phyloP scores from a whole-genome alignment of 495 filamentous ascomycete species.

The Echria macrotheca region DNA sequence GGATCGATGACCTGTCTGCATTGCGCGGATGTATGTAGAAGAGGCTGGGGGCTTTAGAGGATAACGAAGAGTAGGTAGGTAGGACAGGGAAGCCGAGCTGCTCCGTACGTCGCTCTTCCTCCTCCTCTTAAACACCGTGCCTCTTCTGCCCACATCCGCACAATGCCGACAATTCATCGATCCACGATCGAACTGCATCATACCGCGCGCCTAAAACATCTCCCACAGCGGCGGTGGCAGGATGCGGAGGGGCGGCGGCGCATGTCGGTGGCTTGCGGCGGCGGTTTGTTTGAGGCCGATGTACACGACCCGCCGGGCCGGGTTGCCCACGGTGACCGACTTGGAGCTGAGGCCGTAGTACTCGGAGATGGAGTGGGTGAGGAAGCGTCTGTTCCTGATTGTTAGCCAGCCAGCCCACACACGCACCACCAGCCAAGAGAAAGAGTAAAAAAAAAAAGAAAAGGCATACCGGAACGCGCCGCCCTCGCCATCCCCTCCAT shows the following conservation, averaged over 20 bases:
- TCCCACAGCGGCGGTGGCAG: slow-evolving; percentile 31
- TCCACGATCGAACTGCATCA: too few species aligned
- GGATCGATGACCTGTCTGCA: too few species aligned
- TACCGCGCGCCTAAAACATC: slow-evolving; percentile 28
- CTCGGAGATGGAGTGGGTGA: slow-evolving; percentile 84
- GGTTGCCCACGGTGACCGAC: slow-evolving; percentile 70
- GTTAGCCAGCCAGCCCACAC: too few species aligned
- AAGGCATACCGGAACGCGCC: slow-evolving; percentile 74
- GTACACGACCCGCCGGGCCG: slow-evolving; percentile 77
- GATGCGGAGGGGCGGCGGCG: slow-evolving; percentile 3
- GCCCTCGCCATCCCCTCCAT: slow-evolving; percentile 69
- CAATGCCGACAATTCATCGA: not conserved
- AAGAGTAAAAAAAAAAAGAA: slow-evolving; percentile 5
- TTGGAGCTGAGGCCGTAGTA: slow-evolving; percentile 91
- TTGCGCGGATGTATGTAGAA: too few species aligned
- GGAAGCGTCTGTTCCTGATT: slow-evolving; percentile 62
- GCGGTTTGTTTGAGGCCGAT: slow-evolving; percentile 64
- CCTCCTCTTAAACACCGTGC: not conserved
- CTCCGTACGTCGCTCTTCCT: too few species aligned
- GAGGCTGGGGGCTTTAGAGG: too few species aligned
- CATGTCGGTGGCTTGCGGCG: slow-evolving; percentile 23
- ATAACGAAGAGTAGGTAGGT: too few species aligned
- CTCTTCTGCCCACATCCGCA: not conserved
- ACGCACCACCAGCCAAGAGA: too few species aligned
- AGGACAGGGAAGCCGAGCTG: too few species aligned